Evolutionary conservation across 306 rosid genomes (phyloP), one percentile per base, ranked within the genome.

Genomic region (Casuarina glauca): DNA sequence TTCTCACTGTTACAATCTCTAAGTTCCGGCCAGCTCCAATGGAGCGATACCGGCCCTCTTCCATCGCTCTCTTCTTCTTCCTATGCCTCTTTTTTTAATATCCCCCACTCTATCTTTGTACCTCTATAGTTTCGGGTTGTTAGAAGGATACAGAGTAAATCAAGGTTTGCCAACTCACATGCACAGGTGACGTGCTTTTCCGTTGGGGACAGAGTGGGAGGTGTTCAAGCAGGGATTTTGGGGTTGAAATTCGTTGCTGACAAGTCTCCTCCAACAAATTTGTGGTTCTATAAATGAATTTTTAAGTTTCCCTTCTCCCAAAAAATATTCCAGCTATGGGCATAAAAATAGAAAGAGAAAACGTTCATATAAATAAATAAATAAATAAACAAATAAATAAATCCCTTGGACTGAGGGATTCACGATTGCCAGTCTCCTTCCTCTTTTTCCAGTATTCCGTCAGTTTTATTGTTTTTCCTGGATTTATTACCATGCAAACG

Each of bases 31-130:
- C 43, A 42, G 54, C 44, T 48, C 9, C 45, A 4, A 43, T 6
- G 26, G 66, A 74, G 69, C 53, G 52, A 73, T 63, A 71, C 12
- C 60, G 51, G 38, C 5, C 1, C 70, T 75, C 72, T 53, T 71
- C 86, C 88, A 77, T 83, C 66, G 74, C 74, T 76, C 3, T 45
- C 48, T 38, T 26, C 32, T 49, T 67, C 60, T 76, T 49, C 15
- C 15, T 75, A 67, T 71, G 71, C 74, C 13, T 42, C 17, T 49
- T 39, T 39, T 38, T 36, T 36, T 64, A 10, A 4, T 36, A 74
- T 70, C 9, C 74, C 72, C 76, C 80, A 55, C 80, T 54, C 82
- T 53, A 15, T 77, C 49, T 69, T 42, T 78, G 32, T 26, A 9
- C 62, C 52, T 46, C 36, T 50, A 10, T 2, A 55, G 36, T 3